phyloP scores from a whole-genome alignment of 202 grass and related monocot genomes.

The Zoysia matrella region DNA sequence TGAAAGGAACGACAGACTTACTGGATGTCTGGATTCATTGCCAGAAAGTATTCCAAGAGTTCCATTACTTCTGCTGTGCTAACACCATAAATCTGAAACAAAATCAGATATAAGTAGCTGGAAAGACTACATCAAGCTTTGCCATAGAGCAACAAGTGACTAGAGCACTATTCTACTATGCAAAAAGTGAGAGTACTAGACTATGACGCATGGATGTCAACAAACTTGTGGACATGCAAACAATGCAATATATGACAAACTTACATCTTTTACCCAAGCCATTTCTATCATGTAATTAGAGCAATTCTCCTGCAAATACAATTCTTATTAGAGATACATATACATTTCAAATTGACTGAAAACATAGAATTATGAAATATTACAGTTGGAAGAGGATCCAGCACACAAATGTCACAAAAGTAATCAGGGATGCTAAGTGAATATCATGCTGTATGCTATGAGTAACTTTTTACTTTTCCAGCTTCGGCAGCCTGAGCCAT shows the following conservation, averaged over 20 bases:
- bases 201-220: background rate
- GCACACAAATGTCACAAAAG: constrained; percentile 9
- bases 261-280: constrained; percentile 92
- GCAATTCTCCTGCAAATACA: constrained; percentile 60
- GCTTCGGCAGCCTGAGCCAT: constrained; percentile 66
- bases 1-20: constrained; percentile 41
- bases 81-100: constrained; percentile 74
- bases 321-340: constrained; percentile 36
- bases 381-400: background rate
- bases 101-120: constrained; percentile 23
- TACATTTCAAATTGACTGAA: background rate
- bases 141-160: background rate
- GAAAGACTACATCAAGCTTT: constrained; percentile 4
- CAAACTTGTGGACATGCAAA: background rate
- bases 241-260: constrained; percentile 44
- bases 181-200: background rate
- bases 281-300: constrained; percentile 97
- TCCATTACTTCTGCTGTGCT: constrained; percentile 82
- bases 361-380: constrained; percentile 1
- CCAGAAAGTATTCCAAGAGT: constrained; percentile 81
- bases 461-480: constrained; percentile 68
- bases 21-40: constrained; percentile 78
- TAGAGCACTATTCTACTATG: too few species aligned
- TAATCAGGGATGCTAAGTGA: constrained; percentile 25
- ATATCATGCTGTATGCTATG: background rate